A percentile compares a stretch with the other conserved stretches of the same genome.
phyloP scores from a whole-genome alignment of 1,139 yeast genomes.

The Zhuliangozyma blackwelliae region DNA sequence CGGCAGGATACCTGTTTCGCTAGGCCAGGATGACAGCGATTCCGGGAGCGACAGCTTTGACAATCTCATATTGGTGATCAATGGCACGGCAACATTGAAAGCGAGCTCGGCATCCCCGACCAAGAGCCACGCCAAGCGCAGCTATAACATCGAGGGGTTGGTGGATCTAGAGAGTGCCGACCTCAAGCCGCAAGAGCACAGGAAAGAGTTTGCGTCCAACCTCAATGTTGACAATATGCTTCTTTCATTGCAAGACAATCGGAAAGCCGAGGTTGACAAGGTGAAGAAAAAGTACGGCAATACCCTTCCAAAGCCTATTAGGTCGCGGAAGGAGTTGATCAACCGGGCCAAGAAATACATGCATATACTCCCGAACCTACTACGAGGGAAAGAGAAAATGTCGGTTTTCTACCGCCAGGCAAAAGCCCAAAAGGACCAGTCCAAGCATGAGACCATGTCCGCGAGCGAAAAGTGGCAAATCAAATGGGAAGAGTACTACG shows the following conservation, averaged over 20 bases:
- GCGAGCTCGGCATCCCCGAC: too few relatives aligned
- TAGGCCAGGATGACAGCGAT: too few relatives aligned
- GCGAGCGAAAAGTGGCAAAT: slow-evolving; percentile 44
- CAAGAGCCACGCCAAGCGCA: neutral
- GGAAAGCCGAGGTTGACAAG: slow-evolving; percentile 12
- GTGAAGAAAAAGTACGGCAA: slow-evolving; percentile 18
- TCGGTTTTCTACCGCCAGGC: slow-evolving; percentile 53
- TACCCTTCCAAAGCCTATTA: slow-evolving; percentile 24
- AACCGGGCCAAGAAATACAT: slow-evolving; percentile 26
- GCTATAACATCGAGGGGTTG: slow-evolving; percentile 6
- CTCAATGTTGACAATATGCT: slow-evolving; percentile 5
- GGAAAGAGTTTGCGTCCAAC: neutral
- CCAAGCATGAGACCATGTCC: slow-evolving; percentile 43
- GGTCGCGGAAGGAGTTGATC: slow-evolving; percentile 20
- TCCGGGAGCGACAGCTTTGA: too few relatives aligned
- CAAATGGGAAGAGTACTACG: slow-evolving; percentile 44
- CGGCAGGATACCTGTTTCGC: too few relatives aligned
- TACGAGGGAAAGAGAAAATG: slow-evolving; percentile 34
- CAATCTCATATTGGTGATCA: too few relatives aligned
- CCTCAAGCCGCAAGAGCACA: neutral
- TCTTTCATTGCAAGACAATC: slow-evolving; percentile 10
- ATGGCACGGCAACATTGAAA: too few relatives aligned
- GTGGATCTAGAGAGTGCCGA: slow-evolving; percentile 1
- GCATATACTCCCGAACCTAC: slow-evolving; percentile 34
- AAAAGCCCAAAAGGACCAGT: slow-evolving; percentile 26